Evolutionary conservation across 2,329 filamentous ascomycete genomes (phyloP).

Genomic region (Eurotiales sp.): DNA sequence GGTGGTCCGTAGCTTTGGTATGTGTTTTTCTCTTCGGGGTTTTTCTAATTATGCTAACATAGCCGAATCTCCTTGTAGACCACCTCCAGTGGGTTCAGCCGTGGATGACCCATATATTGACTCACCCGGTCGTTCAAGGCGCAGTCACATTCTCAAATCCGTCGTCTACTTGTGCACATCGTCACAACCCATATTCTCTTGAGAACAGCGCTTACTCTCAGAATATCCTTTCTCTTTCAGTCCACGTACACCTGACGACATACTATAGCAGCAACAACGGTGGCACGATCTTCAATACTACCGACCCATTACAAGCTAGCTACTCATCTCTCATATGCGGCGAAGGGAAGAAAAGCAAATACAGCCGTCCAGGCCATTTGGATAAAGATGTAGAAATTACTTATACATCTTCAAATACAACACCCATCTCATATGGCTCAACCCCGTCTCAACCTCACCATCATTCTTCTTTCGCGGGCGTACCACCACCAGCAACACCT

Average conservation of each 20-base stretch:
- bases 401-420: not conserved
- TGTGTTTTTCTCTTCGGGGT: not conserved
- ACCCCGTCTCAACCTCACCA: not conserved
- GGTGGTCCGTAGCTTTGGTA: slow-evolving; percentile 33
- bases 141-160: slow-evolving; percentile 7
- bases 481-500: not conserved
- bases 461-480: not conserved
- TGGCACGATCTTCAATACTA: not conserved
- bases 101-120: slow-evolving; percentile 55
- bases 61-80: slow-evolving; percentile 55
- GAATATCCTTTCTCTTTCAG: slow-evolving; percentile 68
- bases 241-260: slow-evolving; percentile 35
- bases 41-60: slow-evolving; percentile 37
- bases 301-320: not conserved
- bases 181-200: slow-evolving; percentile 2
- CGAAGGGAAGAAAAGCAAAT: not conserved
- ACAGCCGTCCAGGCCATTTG: not conserved
- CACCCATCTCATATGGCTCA: not conserved
- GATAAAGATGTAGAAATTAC: not conserved
- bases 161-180: slow-evolving; percentile 65
- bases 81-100: slow-evolving; percentile 83
- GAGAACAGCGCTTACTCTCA: slow-evolving; percentile 52
- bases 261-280: slow-evolving; percentile 11
- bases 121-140: slow-evolving; percentile 11
- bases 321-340: slow-evolving; percentile 1